Evolutionary conservation across 305 asterid species (phyloP).

Genomic region (Ilex paraguariensis): DNA sequence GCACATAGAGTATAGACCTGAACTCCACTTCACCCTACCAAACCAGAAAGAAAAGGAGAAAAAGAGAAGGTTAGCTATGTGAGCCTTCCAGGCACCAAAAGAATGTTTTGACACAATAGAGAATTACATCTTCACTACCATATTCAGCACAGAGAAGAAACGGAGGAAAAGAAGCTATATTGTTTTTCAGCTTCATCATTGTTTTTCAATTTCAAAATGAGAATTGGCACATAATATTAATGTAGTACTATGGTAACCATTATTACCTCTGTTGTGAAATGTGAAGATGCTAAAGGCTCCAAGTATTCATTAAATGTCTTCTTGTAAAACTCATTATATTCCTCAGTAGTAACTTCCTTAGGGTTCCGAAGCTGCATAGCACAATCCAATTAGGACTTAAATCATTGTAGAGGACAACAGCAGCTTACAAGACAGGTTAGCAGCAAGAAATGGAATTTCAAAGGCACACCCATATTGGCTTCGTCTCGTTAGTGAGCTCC

Average conservation of each 20-base stretch:
- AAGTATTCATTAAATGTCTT: slow-evolving; percentile 79
- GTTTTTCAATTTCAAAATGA: too few species aligned
- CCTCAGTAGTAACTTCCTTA: slow-evolving; percentile 87
- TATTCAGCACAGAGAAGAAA: too few species aligned
- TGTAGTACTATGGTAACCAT: not conserved
- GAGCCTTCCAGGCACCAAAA: too few species aligned
- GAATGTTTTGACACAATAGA: too few species aligned
- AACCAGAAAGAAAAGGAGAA: slow-evolving; percentile 18
- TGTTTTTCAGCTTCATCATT: too few species aligned
- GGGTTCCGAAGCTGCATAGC: slow-evolving; percentile 83
- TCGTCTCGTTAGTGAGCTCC: slow-evolving; percentile 94
- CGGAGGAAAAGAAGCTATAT: too few species aligned
- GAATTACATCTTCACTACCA: too few species aligned
- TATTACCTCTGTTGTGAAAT: slow-evolving; percentile 90
- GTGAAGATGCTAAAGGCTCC: slow-evolving; percentile 98
- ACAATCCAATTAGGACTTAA: not conserved
- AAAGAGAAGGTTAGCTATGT: not conserved
- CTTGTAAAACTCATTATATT: slow-evolving; percentile 88
- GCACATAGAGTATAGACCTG: slow-evolving; percentile 81
- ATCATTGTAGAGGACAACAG: not conserved
- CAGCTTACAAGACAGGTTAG: not conserved
- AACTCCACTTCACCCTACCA: slow-evolving; percentile 96
- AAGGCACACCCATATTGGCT: slow-evolving; percentile 87
- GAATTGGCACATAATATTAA: not conserved
- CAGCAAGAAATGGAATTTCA: slow-evolving; percentile 8